Evolutionary conservation across 192 early-diverging fungal genomes (phyloP), one percentile per base, ranked within the genome.

Genomic region (Entophlyctis luteolus): DNA sequence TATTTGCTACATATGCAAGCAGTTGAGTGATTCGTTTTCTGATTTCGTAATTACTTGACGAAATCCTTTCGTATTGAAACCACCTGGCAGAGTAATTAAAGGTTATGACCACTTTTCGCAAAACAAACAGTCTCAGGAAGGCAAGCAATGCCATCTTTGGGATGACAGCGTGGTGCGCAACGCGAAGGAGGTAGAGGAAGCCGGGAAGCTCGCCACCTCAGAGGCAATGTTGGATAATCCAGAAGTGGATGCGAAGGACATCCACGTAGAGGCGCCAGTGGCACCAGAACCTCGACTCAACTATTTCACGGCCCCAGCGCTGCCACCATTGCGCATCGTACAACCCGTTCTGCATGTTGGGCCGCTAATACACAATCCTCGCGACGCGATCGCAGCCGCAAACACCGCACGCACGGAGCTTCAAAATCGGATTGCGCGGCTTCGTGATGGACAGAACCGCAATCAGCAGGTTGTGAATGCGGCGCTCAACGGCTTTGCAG

Each of bases 91-190:
- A 10, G 42, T 70, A n/a, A 83, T 85, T 63, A 79, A 48, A 28
- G 79, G 80, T 8, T 85, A 85, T 34, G 69, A 71, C 27, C 84
- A 86, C 42, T 85, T 86, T 56, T 65, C 68, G 35, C 79, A 77
- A 18, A 52, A 68, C 2, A 39, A 31, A 31, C 59, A 48, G 12
- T 29, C 20, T 14, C 63, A 60, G 6, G 22, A 67, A 31, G 45
- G 59, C 36, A 55, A 62, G 68, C 72, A 47, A 12, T 85, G 83
- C 42, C 72, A 74, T 10, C 71, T 85, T 1, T 85, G 72, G 70
- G 83, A 85, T 23, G 68, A 85, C 53, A 71, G 79, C 0, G 55
- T 65, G 2, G 29, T 75, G 22, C 67, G 83, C 14, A 80, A 85
- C 52, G 71, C 36, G 5, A 53, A 62, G 1, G 83, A 85, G 4